Evolutionary conservation across 2,329 filamentous ascomycete species (phyloP), one percentile per base, ranked within the genome.

Genomic region (Trichoderma endophyticum): DNA sequence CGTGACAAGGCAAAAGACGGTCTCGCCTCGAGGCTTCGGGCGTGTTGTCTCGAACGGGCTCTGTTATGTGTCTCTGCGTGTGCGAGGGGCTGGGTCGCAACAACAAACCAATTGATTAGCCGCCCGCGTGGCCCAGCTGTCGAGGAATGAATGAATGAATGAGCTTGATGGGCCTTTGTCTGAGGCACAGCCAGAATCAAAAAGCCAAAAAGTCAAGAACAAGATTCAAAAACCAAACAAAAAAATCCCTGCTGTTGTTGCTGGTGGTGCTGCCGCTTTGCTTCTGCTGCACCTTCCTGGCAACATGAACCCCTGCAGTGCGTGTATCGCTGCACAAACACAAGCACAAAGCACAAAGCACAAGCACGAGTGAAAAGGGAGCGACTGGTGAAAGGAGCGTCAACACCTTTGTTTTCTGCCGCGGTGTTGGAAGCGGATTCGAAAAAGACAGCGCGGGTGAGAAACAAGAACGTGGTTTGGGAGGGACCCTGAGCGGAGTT

Each of bases 101-200:
- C 56, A 60, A 68, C 54, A 57, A 57, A 36, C 43, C 26, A 57
- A 69, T 51, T 34, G 43, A 34, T 28, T 36, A 51, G 66, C 66
- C 56, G 66, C 64, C 56, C 34, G 30, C 24, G 14, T 15, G 66
- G 66, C 64, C 56, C 26, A 48, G 54, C 24, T 15, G 56, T 61
- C 66, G 14, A 69, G 56, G 66, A 69, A 69, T 69, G 66, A 60
- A 51, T 69, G 66, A 60, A 51, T 69, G 66, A 56, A 32, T 57
- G 39, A 24, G 48, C 51, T 15, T 34, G 21, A 51, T 36, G 28
- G n/a, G 21, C 21, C 7, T 61, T 7, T 15, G 26, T 51, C 56
- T 51, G 9, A 32, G 15, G 36, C 30, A 54, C 56, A 34, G 60
- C 24, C 21, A 9, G 30, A 26, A 66, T 12, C 21, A 21, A 54